Conservation (phyloP, 441 rosid species). For the Aquilaria agallochum region DNA sequence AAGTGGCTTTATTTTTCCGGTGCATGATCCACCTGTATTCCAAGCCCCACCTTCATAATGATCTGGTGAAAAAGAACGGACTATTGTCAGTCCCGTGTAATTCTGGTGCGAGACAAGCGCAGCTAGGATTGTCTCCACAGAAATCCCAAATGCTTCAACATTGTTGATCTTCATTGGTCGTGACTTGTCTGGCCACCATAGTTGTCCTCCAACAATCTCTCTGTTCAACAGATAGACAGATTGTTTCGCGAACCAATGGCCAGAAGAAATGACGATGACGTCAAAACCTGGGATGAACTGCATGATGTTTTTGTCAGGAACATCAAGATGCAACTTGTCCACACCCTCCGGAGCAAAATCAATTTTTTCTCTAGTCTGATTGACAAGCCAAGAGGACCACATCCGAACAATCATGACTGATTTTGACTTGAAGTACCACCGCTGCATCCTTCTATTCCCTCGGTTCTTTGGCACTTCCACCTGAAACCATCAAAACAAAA, state of each 20-base stretch:
- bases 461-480: slow-evolving; percentile 86
- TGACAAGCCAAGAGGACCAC: slow-evolving; percentile 99
- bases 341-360: slow-evolving; percentile 74
- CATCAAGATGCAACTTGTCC: slow-evolving; percentile 77
- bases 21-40: slow-evolving; percentile 97
- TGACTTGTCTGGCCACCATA: slow-evolving; percentile 88
- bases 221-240: slow-evolving; percentile 77
- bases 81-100: slow-evolving; percentile 70
- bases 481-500: slow-evolving; percentile 35
- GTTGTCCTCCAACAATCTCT: slow-evolving; percentile 86
- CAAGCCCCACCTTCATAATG: slow-evolving; percentile 96
- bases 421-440: slow-evolving; percentile 71
- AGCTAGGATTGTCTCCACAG: slow-evolving; percentile 72
- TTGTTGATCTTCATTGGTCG: slow-evolving; percentile 71
- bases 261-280: slow-evolving; percentile 82
- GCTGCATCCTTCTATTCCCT: slow-evolving; percentile 85
- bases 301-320: slow-evolving; percentile 69
- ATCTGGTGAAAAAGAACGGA: slow-evolving; percentile 88
- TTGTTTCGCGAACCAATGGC: slow-evolving; percentile 98
- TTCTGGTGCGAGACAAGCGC: slow-evolving; percentile 65
- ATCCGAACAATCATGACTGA: slow-evolving; percentile 73
- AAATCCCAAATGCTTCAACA: slow-evolving; percentile 78
- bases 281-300: slow-evolving; percentile 63
- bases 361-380: slow-evolving; percentile 48
- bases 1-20: slow-evolving; percentile 77